Evolutionary conservation across 345 rosid genomes (phyloP).

Genomic region (Theobroma cacao): DNA sequence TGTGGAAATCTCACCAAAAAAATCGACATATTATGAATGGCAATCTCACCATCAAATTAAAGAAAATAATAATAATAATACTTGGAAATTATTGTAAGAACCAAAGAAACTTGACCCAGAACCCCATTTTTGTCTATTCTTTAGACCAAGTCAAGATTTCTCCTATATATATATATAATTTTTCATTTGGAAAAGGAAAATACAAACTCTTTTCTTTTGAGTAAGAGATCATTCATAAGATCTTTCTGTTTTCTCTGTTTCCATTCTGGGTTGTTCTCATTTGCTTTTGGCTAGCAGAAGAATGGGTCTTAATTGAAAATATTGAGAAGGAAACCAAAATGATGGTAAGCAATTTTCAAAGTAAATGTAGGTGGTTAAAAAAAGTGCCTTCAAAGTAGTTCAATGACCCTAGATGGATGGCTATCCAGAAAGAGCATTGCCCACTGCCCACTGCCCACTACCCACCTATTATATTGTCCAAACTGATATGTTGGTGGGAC

Average conservation of each 20-base stretch:
- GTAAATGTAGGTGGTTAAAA: neutral
- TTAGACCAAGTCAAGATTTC: neutral
- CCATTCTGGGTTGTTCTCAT: no score
- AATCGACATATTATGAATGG: no score
- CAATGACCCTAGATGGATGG: conserved; percentile 2
- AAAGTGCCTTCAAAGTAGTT: neutral
- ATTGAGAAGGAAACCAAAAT: neutral
- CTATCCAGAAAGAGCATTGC: conserved; percentile 9
- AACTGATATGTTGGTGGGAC: conserved; percentile 16
- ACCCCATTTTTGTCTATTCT: neutral
- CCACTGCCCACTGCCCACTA: conserved; percentile 2
- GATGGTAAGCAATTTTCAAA: neutral
- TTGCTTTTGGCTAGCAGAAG: no score
- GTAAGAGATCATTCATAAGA: no score
- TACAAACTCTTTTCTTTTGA: neutral
- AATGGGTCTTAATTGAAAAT: neutral
- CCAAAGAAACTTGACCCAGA: neutral
- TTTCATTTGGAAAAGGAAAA: no score
- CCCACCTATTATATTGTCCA: conserved; percentile 13
- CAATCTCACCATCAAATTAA: no score
- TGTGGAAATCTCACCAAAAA: neutral
- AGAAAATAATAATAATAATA: no score
- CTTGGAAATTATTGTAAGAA: no score
- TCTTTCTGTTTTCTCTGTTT: no score
- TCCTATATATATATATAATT: neutral